These are phyloP conservation scores for Suhomyces canberraensis DNA, from an alignment of 805 yeast species.

Conservation along the genomic window DNA sequence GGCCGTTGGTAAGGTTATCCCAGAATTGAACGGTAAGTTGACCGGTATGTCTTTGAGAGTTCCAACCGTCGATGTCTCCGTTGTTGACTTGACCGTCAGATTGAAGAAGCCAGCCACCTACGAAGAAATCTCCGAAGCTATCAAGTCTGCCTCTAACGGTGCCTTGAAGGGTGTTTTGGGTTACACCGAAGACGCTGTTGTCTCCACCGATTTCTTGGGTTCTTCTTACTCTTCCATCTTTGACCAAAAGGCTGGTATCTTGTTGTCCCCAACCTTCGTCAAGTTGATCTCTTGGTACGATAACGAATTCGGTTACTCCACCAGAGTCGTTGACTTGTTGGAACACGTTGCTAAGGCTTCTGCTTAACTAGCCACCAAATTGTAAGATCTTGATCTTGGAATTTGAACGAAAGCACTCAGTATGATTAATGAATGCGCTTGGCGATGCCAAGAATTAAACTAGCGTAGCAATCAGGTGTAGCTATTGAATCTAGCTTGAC, in stretches of 20 bases:
- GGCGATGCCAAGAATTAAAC: conserved; percentile 1
- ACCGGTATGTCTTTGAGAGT: conserved; percentile 37
- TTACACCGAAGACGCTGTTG: conserved; percentile 35
- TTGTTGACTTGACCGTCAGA: conserved; percentile 34
- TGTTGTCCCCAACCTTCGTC: conserved; percentile 34
- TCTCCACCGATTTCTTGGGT: conserved; percentile 31
- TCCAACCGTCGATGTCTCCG: conserved; percentile 35
- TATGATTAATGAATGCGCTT: conserved; percentile 6
- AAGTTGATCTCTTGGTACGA: conserved; percentile 38
- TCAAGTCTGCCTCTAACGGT: conserved; percentile 32
- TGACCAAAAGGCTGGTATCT: conserved; percentile 35
- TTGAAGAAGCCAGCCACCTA: conserved; percentile 29
- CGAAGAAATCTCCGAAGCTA: conserved; percentile 30
- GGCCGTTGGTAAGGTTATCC: conserved; percentile 37
- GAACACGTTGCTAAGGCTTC: conserved; percentile 26
- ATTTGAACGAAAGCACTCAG: not conserved
- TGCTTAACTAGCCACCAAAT: conserved; percentile 13
- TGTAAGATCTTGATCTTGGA: conserved; percentile 5
- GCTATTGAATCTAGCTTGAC: too few species aligned
- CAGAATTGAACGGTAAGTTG: conserved; percentile 35
- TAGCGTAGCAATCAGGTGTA: conserved; percentile 1
- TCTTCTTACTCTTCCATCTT: conserved; percentile 29
- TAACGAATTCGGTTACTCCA: conserved; percentile 36
- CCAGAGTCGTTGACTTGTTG: conserved; percentile 36
- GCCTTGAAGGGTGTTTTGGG: conserved; percentile 33